A percentile compares a stretch with the other conserved stretches of the same genome.
Conservation (phyloP, 192 early-diverging fungal genomes). For the Entomortierella lignicola region DNA sequence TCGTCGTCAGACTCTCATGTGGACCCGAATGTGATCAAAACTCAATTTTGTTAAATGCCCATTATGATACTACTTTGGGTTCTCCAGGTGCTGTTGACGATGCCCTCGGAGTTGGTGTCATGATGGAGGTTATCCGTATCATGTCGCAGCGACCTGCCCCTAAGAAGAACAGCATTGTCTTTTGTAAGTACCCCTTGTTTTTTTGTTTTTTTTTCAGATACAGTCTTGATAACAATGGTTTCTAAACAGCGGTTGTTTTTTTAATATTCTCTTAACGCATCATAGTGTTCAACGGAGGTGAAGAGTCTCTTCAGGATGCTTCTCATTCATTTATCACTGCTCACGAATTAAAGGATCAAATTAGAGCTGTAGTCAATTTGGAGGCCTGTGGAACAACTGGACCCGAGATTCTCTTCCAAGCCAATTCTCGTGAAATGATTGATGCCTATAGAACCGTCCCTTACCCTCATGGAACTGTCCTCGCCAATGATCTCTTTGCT, state of each 20-base stretch:
- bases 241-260: neutral
- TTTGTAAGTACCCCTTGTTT: constrained; percentile 67
- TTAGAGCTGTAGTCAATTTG: constrained; percentile 76
- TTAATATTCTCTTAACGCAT: neutral
- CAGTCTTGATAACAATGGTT: too few species aligned
- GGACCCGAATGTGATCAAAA: constrained; percentile 71
- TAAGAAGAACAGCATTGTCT: constrained; percentile 65
- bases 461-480: constrained; percentile 75
- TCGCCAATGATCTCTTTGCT: constrained; percentile 67
- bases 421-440: constrained; percentile 74
- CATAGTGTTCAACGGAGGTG: constrained; percentile 82
- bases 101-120: constrained; percentile 76
- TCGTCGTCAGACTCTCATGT: constrained; percentile 78
- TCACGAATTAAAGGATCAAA: constrained; percentile 64
- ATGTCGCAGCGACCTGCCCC: constrained; percentile 55
- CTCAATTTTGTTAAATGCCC: constrained; percentile 76
- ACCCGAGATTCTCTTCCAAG: constrained; percentile 79
- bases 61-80: constrained; percentile 75
- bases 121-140: constrained; percentile 74
- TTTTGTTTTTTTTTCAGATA: too few species aligned
- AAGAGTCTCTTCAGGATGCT: constrained; percentile 82
- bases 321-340: constrained; percentile 78
- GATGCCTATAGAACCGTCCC: constrained; percentile 72
- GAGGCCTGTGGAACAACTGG: constrained; percentile 80
- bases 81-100: constrained; percentile 74